Evolutionary conservation across 2,329 filamentous ascomycete genomes (phyloP).

Genomic region (Neocatenulostroma microsporum): DNA sequence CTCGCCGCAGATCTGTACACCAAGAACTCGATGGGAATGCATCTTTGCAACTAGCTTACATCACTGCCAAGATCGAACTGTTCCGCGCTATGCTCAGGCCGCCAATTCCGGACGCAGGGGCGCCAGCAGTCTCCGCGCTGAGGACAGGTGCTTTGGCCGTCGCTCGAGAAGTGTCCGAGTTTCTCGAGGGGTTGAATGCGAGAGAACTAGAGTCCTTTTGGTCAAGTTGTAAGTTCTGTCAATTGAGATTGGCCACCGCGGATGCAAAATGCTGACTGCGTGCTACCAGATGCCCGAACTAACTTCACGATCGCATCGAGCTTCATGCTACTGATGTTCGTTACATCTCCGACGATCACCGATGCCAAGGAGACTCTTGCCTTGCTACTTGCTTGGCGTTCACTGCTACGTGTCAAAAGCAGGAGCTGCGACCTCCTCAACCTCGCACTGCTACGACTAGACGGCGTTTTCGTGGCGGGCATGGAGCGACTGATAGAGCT

Average conservation of each 20-base stretch:
- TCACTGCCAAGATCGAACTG: conserved; percentile 45
- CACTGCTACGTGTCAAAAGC: conserved; percentile 26
- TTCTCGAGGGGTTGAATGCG: conserved; percentile 24
- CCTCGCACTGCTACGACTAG: conserved; percentile 25
- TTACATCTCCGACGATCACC: conserved; percentile 20
- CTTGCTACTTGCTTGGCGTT: conserved; percentile 26
- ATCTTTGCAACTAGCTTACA: conserved; percentile 46
- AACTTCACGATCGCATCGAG: conserved; percentile 30
- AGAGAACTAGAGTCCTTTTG: conserved; percentile 29
- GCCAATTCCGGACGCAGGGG: conserved; percentile 22
- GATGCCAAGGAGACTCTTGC: conserved; percentile 27
- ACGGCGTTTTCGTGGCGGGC: conserved; percentile 25
- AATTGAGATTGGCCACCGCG: not conserved
- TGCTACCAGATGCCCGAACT: conserved; percentile 24
- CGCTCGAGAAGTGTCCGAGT: conserved; percentile 25
- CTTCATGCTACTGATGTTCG: conserved; percentile 29
- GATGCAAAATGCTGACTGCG: not conserved
- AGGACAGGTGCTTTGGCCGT: conserved; percentile 26
- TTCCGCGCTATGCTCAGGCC: conserved; percentile 45
- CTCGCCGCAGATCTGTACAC: conserved; percentile 16
- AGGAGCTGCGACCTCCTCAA: conserved; percentile 29
- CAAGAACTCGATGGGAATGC: conserved; percentile 40
- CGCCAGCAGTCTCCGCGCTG: conserved; percentile 23
- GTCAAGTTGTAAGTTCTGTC: conserved; percentile 25
- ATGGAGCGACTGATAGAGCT: conserved; percentile 25